Evolutionary conservation across 257 asterid species (phyloP).

Genomic region (Cinchona pubescens): DNA sequence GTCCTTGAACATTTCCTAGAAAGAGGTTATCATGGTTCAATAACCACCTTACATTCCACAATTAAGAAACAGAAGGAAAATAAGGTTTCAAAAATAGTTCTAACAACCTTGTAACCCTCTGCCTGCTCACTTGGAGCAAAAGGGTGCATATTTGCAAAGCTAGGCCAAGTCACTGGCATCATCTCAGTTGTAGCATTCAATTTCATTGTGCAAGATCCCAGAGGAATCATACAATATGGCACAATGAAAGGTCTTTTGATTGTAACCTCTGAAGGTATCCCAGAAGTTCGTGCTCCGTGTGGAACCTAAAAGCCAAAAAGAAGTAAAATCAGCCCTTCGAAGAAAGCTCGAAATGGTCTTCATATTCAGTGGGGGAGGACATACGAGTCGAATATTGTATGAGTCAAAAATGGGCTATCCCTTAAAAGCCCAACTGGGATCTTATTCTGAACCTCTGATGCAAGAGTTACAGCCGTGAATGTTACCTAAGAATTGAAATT

Average conservation of each 20-base stretch:
- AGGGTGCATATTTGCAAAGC: conserved; percentile 78
- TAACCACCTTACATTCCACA: conserved; percentile 3
- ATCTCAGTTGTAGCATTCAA: conserved; percentile 92
- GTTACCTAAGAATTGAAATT: conserved; percentile 46
- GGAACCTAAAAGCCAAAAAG: conserved; percentile 52
- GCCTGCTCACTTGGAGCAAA: conserved; percentile 91
- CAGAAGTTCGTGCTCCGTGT: conserved; percentile 95
- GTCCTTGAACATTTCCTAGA: conserved; percentile 93
- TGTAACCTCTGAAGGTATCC: conserved; percentile 81
- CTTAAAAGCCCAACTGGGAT: conserved; percentile 85
- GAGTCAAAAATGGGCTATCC: conserved; percentile 74
- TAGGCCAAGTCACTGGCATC: conserved; percentile 99
- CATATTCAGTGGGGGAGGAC: conserved; percentile 23
- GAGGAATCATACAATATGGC: conserved; percentile 98
- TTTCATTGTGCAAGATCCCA: conserved; percentile 99
- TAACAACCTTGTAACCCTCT: conserved; percentile 77
- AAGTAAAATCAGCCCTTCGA: conserved; percentile 19
- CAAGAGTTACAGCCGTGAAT: conserved; percentile 84
- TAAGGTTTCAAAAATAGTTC: conserved; percentile 10
- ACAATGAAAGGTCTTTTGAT: conserved; percentile 85
- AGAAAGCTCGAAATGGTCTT: conserved; percentile 1
- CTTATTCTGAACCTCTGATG: conserved; percentile 60
- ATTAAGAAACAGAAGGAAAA: background rate
- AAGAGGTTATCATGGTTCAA: conserved; percentile 6
- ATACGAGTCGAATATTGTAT: conserved; percentile 90